Evolutionary conservation across 805 yeast genomes (phyloP), one percentile per base, ranked within the genome.

Genomic region (Candida corydali): DNA sequence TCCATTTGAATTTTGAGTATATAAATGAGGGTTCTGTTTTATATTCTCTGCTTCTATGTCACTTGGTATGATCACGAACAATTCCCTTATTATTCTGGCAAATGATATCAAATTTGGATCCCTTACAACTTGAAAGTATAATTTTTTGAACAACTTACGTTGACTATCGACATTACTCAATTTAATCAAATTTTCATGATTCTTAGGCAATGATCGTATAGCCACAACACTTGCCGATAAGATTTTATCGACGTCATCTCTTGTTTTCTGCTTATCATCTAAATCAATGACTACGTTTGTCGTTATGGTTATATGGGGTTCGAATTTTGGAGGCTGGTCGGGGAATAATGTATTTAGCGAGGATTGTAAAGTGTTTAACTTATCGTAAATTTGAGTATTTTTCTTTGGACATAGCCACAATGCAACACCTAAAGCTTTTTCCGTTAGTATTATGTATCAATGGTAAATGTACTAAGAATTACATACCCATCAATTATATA

Each of bases 281-380:
- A 61, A 43, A 39, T 65, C 59, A 18, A 80, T 61, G 1, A 57
- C 62, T 22, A 85, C 62, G 39, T 76, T 72, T n/a, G 86, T 70
- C 2, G 87, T 77, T 18, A 85, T 68, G 1, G 95, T 86, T 24
- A 86, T 69, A 52, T 85, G 95, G 3, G 95, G 95, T 43, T 76
- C 83, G 47, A 84, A 79, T 20, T 50, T 54, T 2, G 83, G 82
- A 1, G 87, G 78, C 38, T 57, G 70, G 35, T 78, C 82, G 8
- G 84, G 83, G 50, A 85, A 82, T n/a, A 83, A 61, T 1, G 89
- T 80, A 29, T 73, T 75, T 24, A 85, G 56, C 8, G 87, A 79
- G n/a, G 72, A 63, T 56, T 81, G 80, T 25, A 82, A 63, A 14
- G 82, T 74, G 10, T 64, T 60, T 16, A 85, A 55, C 32, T 76